phyloP scores from a whole-genome alignment of 768 basidiomycete genomes.

The Lactarius sanguifluus region DNA sequence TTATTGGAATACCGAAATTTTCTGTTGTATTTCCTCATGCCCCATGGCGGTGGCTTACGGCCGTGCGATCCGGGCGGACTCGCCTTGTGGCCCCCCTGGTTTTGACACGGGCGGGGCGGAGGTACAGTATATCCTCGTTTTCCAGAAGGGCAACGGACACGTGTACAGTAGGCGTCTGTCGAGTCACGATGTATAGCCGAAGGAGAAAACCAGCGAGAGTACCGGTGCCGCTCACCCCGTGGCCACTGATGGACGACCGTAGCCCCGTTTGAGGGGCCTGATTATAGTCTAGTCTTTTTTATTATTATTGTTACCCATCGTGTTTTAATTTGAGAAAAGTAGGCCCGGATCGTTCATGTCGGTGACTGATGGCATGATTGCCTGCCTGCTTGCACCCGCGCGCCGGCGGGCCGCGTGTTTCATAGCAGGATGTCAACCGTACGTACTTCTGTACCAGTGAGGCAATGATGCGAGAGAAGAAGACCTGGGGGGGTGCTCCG shows the following conservation, averaged over 20 bases:
- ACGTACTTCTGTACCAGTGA: neutral
- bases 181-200: conserved; percentile 2
- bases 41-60: conserved; percentile 1
- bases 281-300: neutral
- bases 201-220: neutral
- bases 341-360: neutral
- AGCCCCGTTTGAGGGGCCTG: neutral
- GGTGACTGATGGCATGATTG: neutral
- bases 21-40: neutral
- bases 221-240: neutral
- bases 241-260: neutral
- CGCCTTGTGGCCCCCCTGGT: neutral
- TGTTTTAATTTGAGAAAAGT: neutral
- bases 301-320: neutral
- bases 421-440: neutral
- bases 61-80: conserved; percentile 2
- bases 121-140: neutral
- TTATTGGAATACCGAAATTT: neutral
- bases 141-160: conserved; percentile 5
- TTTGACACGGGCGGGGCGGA: neutral
- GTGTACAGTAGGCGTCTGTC: conserved; percentile 4
- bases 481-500: neutral
- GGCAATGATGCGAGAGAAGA: neutral
- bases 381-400: neutral
- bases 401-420: neutral